Base-by-base conservation (phyloP, 2,329 filamentous ascomycete species). In the Emergomyces pasteurianus region DNA sequence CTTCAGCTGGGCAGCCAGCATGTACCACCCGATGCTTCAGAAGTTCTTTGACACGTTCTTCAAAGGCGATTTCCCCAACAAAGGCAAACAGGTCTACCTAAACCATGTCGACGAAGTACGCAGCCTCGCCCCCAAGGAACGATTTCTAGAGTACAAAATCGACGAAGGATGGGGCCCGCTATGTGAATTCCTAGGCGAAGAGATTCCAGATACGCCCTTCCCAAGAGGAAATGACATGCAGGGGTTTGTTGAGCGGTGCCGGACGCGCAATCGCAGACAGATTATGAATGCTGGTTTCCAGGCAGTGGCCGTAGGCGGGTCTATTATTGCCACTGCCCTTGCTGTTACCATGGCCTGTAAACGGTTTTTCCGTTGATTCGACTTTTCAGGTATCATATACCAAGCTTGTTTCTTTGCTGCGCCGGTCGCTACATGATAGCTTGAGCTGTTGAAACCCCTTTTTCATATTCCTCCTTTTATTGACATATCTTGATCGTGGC, bases 21-120 rank as follows among this genome's bases (percentile, higher is more conserved):
- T 86, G 77, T 87, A 87, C 76, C 82, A 86, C 70, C 85, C 84
- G 46, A 87, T 88, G 85, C 78, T 88, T 61, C 79, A 80, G 71
- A 86, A 85, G 73, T 86, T 87, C 77, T 88, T 86, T 75, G 80
- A 84, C 67, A 81, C 79, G 60, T 87, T 87, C 74, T 88, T 86
- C 78, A 79, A 83, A 63, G 83, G 83, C 58, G 85, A 87, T 69
- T 88, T 88, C 71, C 80, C 81, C 69, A 81, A 81, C 70, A 77
- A 81, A 62, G 86, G 84, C 69, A 87, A 87, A 75, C 78, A 57
- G 83, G 77, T 84, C 53, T 88, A 83, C 76, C 72, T 74, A 47
- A 77, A 81, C 61, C 81, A 84, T 70, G 81, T 83, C 67, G 79
- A 75, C 10, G 74, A 81, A 65, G 76, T 84, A 31, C 77, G 77